Conservation (phyloP, 164 flowering plant species). For the Kingdonia uniflora region DNA sequence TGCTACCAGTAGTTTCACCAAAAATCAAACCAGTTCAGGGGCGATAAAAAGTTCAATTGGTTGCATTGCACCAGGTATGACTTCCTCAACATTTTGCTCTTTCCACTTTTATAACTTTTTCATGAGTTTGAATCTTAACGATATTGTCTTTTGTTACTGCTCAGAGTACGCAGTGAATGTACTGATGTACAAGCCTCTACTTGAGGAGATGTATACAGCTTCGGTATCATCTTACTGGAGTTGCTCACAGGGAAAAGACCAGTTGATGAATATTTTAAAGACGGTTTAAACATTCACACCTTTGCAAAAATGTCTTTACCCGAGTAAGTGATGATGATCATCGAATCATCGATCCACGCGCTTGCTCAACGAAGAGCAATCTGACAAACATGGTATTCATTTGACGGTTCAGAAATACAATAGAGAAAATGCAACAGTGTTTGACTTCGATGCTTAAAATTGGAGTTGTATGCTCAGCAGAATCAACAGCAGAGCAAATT, state of each 20-base stretch:
- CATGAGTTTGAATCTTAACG: too few relatives aligned
- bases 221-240: too few relatives aligned
- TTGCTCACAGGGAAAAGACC: slow-evolving; percentile 7
- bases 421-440: neutral
- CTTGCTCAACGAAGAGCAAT: slow-evolving; percentile 1
- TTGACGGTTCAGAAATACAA: too few relatives aligned
- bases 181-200: slow-evolving; percentile 6
- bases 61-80: neutral
- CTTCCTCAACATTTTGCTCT: too few relatives aligned
- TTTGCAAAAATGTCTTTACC: slow-evolving; percentile 5
- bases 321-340: slow-evolving; percentile 5
- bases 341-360: too few relatives aligned
- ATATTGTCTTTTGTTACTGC: too few relatives aligned
- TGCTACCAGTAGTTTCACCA: neutral
- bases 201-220: slow-evolving; percentile 9
- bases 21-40: neutral
- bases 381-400: too few relatives aligned
- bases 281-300: too few relatives aligned
- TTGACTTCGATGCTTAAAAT: slow-evolving; percentile 7
- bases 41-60: neutral
- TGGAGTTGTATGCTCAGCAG: neutral
- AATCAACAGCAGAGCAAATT: slow-evolving; percentile 3
- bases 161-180: slow-evolving; percentile 26
- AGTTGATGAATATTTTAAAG: slow-evolving; percentile 6
- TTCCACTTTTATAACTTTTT: too few relatives aligned